Percentiles rank a stretch among this genome's conserved stretches.
phyloP scores from a whole-genome alignment of 2,329 filamentous ascomycete genomes.

The Talaromyces sp. region DNA sequence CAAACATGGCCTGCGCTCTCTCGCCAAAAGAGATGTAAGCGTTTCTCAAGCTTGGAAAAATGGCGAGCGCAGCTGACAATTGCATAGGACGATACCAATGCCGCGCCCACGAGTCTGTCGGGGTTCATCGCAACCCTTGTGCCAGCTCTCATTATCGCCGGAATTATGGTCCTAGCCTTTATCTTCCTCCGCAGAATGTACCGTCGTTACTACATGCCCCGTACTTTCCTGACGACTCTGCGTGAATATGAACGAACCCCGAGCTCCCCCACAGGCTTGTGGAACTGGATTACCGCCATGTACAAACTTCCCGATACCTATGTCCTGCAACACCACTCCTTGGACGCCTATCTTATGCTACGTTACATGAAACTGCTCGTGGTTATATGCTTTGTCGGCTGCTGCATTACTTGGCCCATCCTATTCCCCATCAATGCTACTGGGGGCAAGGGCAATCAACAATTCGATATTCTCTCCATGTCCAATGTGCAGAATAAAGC shows the following conservation, averaged over 20 bases:
- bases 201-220: constrained; percentile 50
- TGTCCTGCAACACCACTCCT: constrained; percentile 80
- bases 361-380: constrained; percentile 78
- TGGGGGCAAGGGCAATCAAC: constrained; percentile 57
- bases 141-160: constrained; percentile 41
- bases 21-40: constrained; percentile 11
- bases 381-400: constrained; percentile 77
- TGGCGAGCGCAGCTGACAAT: not conserved
- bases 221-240: constrained; percentile 52
- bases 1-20: not conserved
- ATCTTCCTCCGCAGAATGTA: constrained; percentile 47
- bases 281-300: constrained; percentile 65
- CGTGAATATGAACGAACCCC: constrained; percentile 54
- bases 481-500: constrained; percentile 64
- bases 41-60: not conserved
- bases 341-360: constrained; percentile 87
- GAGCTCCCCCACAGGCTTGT: constrained; percentile 53
- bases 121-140: constrained; percentile 48
- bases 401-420: constrained; percentile 78
- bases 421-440: constrained; percentile 86
- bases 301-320: constrained; percentile 67
- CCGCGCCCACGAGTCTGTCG: constrained; percentile 36
- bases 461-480: constrained; percentile 76
- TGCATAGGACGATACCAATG: not conserved
- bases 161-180: constrained; percentile 47